A percentile compares a stretch with the other conserved stretches of the same genome.
These are phyloP conservation scores for Metschnikowia drakensbergensis DNA, from an alignment of 805 yeast species.

Conservation along the genomic window DNA sequence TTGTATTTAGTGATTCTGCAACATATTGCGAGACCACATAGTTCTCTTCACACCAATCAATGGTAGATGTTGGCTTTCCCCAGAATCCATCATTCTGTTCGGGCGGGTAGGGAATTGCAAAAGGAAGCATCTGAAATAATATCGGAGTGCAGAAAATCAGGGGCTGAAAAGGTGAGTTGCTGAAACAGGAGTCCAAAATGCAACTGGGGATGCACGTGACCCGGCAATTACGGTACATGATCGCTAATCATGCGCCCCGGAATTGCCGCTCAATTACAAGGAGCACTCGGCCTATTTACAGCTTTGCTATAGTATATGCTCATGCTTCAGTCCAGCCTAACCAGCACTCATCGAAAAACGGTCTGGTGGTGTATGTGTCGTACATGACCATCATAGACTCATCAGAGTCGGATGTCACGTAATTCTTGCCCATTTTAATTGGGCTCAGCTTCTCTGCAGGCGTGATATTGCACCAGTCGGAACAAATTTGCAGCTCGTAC, in stretches of 20 bases:
- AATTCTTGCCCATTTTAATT: constrained; percentile 16
- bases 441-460: constrained; percentile 11
- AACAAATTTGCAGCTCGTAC: constrained; percentile 36
- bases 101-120: constrained; percentile 53
- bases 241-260: constrained; percentile 1
- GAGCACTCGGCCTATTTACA: neutral
- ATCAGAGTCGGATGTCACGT: constrained; percentile 25
- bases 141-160: neutral
- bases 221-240: constrained; percentile 3
- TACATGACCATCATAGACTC: constrained; percentile 52
- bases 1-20: constrained; percentile 87
- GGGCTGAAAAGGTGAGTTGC: neutral
- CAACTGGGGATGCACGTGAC: constrained; percentile 3
- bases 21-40: constrained; percentile 80
- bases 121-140: constrained; percentile 36
- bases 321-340: constrained; percentile 30
- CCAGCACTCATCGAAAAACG: constrained; percentile 51
- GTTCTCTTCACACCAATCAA: constrained; percentile 98
- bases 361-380: constrained; percentile 54
- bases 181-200: neutral
- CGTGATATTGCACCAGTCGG: constrained; percentile 42
- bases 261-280: neutral
- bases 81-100: constrained; percentile 60
- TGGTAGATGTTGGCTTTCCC: constrained; percentile 89
- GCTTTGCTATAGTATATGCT: neutral